Conservation (phyloP, 2,329 filamentous ascomycete species). For the Dendryphion nanum region DNA sequence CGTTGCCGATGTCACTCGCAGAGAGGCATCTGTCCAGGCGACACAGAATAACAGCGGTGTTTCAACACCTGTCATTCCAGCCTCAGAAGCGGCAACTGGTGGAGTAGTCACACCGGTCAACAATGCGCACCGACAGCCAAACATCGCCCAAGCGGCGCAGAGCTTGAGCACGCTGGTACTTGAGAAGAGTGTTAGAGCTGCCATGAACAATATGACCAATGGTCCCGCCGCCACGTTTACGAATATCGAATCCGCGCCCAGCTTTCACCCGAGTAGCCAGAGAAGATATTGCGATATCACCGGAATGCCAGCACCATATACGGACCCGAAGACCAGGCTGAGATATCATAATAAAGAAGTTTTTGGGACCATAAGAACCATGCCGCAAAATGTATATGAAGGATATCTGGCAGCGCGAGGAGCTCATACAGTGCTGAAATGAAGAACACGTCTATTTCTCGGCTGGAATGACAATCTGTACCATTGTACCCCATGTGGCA, state of each 20-base stretch:
- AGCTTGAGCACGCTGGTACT: conserved; percentile 84
- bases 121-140: conserved; percentile 59
- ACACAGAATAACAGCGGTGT: conserved; percentile 80
- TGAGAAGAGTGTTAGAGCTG: conserved; percentile 65
- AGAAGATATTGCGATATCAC: conserved; percentile 96
- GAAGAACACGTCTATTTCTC: conserved; percentile 42
- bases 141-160: conserved; percentile 85
- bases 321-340: conserved; percentile 91
- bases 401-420: conserved; percentile 86
- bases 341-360: conserved; percentile 93
- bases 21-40: conserved; percentile 83
- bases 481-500: too few species aligned
- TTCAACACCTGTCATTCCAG: conserved; percentile 58
- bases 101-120: conserved; percentile 56
- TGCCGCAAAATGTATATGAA: conserved; percentile 82
- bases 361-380: conserved; percentile 74
- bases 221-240: conserved; percentile 81
- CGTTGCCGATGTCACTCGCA: conserved; percentile 80
- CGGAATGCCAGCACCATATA: conserved; percentile 84
- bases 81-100: conserved; percentile 32
- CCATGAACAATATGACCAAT: conserved; percentile 29
- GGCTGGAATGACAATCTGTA: background rate
- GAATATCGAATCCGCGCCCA: conserved; percentile 93
- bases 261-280: conserved; percentile 71
- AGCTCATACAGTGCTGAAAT: conserved; percentile 92